Percentiles rank a stretch among this genome's conserved stretches.
Conservation (phyloP, 192 early-diverging fungal species). For the Mortierella alpina region DNA sequence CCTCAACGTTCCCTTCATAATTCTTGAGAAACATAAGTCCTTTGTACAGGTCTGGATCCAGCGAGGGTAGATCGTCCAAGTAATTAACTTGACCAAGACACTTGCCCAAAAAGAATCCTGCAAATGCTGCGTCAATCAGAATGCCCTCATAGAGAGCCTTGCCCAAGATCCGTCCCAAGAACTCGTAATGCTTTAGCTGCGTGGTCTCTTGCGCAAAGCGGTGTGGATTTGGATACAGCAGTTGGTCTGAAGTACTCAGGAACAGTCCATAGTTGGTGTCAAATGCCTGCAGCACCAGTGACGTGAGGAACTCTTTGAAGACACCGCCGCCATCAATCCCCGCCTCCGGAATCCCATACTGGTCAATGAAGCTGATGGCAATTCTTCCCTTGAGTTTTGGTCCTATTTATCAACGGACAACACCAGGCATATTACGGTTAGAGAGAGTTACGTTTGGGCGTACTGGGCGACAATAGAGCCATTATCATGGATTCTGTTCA, state of each 20-base stretch:
- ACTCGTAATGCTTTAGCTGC: conserved; percentile 74
- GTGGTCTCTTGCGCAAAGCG: conserved; percentile 58
- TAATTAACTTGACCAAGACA: conserved; percentile 66
- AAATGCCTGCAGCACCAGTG: conserved; percentile 79
- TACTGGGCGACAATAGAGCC: neutral
- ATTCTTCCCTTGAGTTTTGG: conserved; percentile 79
- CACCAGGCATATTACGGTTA: neutral
- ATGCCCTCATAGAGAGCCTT: conserved; percentile 92
- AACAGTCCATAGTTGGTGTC: conserved; percentile 78
- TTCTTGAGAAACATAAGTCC: conserved; percentile 80
- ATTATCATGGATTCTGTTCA: too few relatives aligned
- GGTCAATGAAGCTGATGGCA: conserved; percentile 87
- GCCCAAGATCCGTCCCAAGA: conserved; percentile 84
- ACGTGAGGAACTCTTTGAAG: conserved; percentile 96
- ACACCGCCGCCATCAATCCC: conserved; percentile 98
- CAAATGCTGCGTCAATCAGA: conserved; percentile 83
- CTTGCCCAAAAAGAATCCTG: conserved; percentile 83
- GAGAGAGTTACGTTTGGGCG: too few relatives aligned
- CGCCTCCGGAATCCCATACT: conserved; percentile 85
- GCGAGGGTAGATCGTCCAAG: conserved; percentile 78
- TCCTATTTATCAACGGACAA: conserved; percentile 36
- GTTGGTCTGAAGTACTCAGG: conserved; percentile 70
- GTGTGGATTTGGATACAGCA: conserved; percentile 80
- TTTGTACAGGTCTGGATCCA: conserved; percentile 83
- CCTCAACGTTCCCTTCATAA: conserved; percentile 75